These are phyloP conservation scores for Tetraselmis chui DNA, from an alignment of 139 green algal species.

Conservation along the genomic window DNA sequence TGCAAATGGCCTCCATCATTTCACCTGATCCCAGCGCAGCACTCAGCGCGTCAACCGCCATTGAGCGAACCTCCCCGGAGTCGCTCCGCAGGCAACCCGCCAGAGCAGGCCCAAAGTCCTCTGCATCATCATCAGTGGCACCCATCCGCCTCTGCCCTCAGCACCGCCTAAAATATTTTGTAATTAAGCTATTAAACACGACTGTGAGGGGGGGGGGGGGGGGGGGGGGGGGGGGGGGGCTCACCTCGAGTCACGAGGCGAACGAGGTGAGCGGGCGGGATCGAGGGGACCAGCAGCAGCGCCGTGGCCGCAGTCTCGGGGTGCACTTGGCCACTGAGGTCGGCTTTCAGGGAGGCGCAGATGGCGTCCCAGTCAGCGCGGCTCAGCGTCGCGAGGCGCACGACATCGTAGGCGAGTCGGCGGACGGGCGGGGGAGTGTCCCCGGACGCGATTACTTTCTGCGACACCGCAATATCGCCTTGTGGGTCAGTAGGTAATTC, in stretches of 20 bases:
- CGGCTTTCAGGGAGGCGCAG: not conserved
- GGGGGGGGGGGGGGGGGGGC: too few species aligned
- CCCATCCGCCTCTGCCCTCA: too few species aligned
- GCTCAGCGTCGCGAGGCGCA: not conserved
- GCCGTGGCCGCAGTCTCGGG: not conserved
- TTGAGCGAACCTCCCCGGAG: not conserved
- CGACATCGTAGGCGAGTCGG: not conserved
- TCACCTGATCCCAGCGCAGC: not conserved
- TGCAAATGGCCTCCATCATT: not conserved
- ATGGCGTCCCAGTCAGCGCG: not conserved
- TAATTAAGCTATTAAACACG: too few species aligned
- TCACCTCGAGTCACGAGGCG: not conserved
- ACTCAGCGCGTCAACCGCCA: not conserved
- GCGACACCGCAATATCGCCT: too few species aligned
- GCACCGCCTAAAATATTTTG: too few species aligned
- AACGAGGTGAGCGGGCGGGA: not conserved
- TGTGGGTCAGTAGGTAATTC: too few species aligned
- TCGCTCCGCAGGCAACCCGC: not conserved
- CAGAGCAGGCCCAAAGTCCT: not conserved
- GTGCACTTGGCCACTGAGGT: not conserved
- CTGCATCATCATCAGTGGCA: too few species aligned
- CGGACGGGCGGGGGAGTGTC: not conserved
- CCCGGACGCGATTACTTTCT: not conserved
- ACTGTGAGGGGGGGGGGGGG: too few species aligned
- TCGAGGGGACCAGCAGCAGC: not conserved